These are phyloP conservation scores for Phylloporus arenicola DNA, from an alignment of 768 basidiomycete species.

Conservation along the genomic window DNA sequence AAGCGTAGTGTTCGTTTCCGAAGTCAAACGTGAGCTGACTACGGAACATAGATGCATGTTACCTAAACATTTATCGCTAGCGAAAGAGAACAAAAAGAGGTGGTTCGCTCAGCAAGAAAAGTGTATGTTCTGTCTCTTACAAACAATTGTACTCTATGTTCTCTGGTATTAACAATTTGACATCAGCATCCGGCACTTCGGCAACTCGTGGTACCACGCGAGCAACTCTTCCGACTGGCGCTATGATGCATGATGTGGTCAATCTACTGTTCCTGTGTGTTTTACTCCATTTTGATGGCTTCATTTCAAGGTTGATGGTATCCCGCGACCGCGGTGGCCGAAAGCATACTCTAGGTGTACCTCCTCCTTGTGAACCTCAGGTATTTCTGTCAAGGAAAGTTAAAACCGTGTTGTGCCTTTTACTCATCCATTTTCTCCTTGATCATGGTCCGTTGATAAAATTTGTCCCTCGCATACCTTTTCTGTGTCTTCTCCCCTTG, in stretches of 20 bases:
- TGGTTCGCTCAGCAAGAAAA: not conserved
- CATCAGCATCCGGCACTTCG: not conserved
- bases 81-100: constrained; percentile 2
- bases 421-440: not conserved
- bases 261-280: not conserved
- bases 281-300: not conserved
- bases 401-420: not conserved
- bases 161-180: not conserved
- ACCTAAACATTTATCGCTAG: not conserved
- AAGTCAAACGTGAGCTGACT: not conserved
- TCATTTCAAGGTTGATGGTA: not conserved
- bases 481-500: not conserved
- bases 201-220: not conserved
- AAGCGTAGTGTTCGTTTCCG: constrained; percentile 14
- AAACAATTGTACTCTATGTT: not conserved
- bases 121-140: not conserved
- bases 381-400: not conserved
- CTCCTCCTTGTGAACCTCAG: not conserved
- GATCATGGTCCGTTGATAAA: not conserved
- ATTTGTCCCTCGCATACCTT: not conserved
- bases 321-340: not conserved
- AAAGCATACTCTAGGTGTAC: not conserved
- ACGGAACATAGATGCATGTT: not conserved
- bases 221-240: not conserved
- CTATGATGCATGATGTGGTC: not conserved